Percentiles rank a stretch among this genome's conserved stretches.
Evolutionary conservation across 306 rosid genomes (phyloP).

Genomic region (Herpetospermum pedunculosum): DNA sequence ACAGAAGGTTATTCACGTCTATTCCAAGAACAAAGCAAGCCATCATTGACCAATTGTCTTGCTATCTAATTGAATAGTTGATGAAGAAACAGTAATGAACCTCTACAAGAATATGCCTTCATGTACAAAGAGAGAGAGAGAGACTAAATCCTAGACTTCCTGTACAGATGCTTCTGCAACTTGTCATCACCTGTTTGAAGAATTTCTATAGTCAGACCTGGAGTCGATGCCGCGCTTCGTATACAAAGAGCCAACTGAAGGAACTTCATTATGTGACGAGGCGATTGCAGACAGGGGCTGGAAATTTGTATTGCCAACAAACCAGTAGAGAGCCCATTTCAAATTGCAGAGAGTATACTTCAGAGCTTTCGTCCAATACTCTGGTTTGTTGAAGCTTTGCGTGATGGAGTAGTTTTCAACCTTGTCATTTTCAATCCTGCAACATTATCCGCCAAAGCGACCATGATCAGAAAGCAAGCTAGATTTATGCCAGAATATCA

Average conservation of each 20-base stretch:
- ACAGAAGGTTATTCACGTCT: neutral
- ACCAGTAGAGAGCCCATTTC: slow-evolving; percentile 99
- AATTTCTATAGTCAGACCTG: slow-evolving; percentile 34
- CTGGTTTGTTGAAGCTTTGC: slow-evolving; percentile 94
- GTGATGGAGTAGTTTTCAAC: slow-evolving; percentile 88
- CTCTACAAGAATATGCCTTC: neutral
- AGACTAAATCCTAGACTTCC: neutral
- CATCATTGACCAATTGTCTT: neutral
- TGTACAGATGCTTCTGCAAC: neutral
- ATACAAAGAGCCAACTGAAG: slow-evolving; percentile 41
- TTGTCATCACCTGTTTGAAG: slow-evolving; percentile 11
- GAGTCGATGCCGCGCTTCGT: slow-evolving; percentile 35
- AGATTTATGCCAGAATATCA: neutral
- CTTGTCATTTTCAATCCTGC: slow-evolving; percentile 82
- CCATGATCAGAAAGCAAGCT: neutral
- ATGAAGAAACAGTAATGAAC: neutral
- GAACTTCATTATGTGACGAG: slow-evolving; percentile 60
- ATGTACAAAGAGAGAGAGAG: neutral
- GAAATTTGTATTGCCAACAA: slow-evolving; percentile 85
- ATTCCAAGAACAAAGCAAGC: neutral
- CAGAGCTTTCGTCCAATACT: slow-evolving; percentile 96
- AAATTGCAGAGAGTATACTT: slow-evolving; percentile 91
- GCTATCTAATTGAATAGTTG: neutral
- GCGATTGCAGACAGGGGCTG: slow-evolving; percentile 70
- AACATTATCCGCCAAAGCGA: slow-evolving; percentile 3